A percentile compares a stretch with the other conserved stretches of the same genome.
Conservation (phyloP, 257 asterid genomes). For the Solanum neorickii region DNA sequence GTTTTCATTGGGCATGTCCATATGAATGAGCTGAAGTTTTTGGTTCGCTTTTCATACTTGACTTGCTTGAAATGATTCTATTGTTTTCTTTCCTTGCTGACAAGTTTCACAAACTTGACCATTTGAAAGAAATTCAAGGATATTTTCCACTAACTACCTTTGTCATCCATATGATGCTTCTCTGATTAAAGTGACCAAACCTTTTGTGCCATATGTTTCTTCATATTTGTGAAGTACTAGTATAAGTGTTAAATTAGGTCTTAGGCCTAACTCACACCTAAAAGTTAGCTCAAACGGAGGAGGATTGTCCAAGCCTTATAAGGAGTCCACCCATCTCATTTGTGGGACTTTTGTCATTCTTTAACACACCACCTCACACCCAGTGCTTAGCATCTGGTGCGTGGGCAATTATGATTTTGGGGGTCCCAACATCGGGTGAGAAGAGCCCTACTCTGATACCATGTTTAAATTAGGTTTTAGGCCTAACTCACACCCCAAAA, state of each 20-base stretch:
- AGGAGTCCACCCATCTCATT: no score
- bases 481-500: no score
- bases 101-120: not conserved
- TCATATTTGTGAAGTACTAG: not conserved
- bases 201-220: not conserved
- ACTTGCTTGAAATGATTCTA: not conserved
- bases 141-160: not conserved
- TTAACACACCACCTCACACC: no score
- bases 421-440: no score
- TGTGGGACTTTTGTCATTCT: no score
- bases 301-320: no score
- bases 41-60: not conserved
- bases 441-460: no score
- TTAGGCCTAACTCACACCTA: no score
- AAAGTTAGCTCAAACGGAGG: no score
- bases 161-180: not conserved
- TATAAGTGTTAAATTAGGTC: not conserved
- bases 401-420: no score
- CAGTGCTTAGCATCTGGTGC: no score
- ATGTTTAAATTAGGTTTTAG: no score
- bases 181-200: not conserved
- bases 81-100: not conserved
- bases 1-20: not conserved
- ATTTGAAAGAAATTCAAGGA: not conserved
- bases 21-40: not conserved